These are phyloP conservation scores for Peniophora sp. DNA, from an alignment of 1,284 basidiomycete genomes.

Conservation along the genomic window DNA sequence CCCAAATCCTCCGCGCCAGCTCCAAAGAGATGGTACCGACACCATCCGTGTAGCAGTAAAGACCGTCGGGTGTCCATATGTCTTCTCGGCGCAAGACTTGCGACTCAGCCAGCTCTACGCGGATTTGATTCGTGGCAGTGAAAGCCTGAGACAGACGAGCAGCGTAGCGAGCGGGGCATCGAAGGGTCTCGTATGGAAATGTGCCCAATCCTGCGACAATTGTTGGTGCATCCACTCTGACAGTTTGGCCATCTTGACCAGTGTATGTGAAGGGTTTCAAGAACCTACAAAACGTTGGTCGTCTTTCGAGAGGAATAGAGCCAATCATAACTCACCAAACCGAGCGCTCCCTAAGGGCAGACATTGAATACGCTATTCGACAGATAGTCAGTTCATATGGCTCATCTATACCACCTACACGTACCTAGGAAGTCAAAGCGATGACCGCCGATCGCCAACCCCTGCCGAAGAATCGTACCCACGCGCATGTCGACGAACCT, in stretches of 20 bases:
- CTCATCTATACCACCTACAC: neutral
- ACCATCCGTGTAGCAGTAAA: conserved; percentile 58
- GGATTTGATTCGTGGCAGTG: conserved; percentile 57
- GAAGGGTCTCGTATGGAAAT: conserved; percentile 27
- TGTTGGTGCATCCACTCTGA: conserved; percentile 28
- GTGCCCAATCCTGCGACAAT: conserved; percentile 49
- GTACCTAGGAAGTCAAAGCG: conserved; percentile 38
- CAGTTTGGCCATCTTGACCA: conserved; percentile 13
- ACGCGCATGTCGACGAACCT: conserved; percentile 37
- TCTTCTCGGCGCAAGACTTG: conserved; percentile 14
- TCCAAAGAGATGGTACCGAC: conserved; percentile 58
- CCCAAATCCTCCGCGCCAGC: conserved; percentile 47
- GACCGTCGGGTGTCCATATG: conserved; percentile 35
- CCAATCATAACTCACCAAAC: conserved; percentile 47
- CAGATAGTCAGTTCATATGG: too few species aligned
- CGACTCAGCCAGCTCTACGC: conserved; percentile 37
- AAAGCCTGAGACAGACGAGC: conserved; percentile 68
- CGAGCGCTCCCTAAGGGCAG: conserved; percentile 42
- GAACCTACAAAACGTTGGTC: too few species aligned
- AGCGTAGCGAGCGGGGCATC: conserved; percentile 61
- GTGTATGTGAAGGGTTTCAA: conserved; percentile 34
- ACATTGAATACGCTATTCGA: conserved; percentile 40
- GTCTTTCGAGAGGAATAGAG: too few species aligned
- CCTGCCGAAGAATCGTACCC: conserved; percentile 32
- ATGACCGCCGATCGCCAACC: conserved; percentile 42